A percentile compares a stretch with the other conserved stretches of the same genome.
phyloP scores from a whole-genome alignment of 106 monocot genomes.

The Acorus calamus region DNA sequence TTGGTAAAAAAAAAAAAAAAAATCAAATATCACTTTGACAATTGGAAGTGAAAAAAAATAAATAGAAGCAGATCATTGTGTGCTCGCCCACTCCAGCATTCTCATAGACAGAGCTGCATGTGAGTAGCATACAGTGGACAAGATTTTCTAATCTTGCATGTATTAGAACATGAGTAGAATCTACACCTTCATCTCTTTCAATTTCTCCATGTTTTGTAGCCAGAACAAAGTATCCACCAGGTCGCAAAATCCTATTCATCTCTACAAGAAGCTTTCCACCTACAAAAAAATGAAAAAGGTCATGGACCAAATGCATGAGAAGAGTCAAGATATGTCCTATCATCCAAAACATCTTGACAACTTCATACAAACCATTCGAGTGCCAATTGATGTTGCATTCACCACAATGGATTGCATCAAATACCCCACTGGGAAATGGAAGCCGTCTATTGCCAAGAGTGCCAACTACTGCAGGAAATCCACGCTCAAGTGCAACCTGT shows the following conservation, averaged over 20 bases:
- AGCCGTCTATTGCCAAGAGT: slow-evolving; percentile 60
- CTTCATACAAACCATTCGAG: slow-evolving; percentile 46
- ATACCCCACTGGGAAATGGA: slow-evolving; percentile 78
- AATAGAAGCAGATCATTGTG: no score
- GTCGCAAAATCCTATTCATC: slow-evolving; percentile 85
- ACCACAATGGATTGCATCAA: slow-evolving; percentile 90
- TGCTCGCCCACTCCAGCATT: no score
- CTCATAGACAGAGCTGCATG: no score
- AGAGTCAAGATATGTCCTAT: neutral
- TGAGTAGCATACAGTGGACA: no score
- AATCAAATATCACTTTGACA: neutral
- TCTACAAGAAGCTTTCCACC: slow-evolving; percentile 83
- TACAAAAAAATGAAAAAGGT: slow-evolving; percentile 18
- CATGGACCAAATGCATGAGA: neutral
- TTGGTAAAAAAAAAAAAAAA: neutral
- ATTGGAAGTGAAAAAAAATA: neutral
- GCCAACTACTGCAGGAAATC: slow-evolving; percentile 66
- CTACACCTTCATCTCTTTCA: slow-evolving; percentile 75
- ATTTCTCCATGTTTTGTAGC: slow-evolving; percentile 67
- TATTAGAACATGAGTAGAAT: no score
- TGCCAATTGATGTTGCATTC: slow-evolving; percentile 81
- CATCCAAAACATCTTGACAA: slow-evolving; percentile 2
- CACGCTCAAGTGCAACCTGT: slow-evolving; percentile 78
- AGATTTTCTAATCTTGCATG: no score
- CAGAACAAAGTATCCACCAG: slow-evolving; percentile 83